These are phyloP conservation scores for Scedosporium apiospermum DNA, from an alignment of 2,329 filamentous ascomycete genomes.

Conservation along the genomic window DNA sequence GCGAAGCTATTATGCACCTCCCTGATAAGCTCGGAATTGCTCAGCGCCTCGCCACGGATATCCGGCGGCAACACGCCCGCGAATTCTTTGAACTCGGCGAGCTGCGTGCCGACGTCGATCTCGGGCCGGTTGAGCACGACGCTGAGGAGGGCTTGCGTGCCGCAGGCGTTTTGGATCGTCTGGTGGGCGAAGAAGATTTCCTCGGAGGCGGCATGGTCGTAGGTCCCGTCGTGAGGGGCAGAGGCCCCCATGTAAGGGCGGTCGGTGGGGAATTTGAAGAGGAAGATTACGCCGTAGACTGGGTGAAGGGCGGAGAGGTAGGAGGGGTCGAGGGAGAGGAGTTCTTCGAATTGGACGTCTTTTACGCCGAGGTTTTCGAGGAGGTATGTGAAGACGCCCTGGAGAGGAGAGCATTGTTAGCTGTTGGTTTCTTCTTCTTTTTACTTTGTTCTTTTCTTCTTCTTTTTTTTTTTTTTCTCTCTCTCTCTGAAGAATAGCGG, in stretches of 20 bases:
- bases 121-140: conserved; percentile 76
- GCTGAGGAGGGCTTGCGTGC: conserved; percentile 87
- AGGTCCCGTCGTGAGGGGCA: conserved; percentile 69
- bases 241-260: conserved; percentile 48
- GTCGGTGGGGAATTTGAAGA: conserved; percentile 90
- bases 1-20: conserved; percentile 87
- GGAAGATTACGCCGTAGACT: conserved; percentile 93
- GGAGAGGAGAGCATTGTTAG: conserved; percentile 9
- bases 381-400: conserved; percentile 95
- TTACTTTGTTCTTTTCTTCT: too few species aligned
- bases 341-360: conserved; percentile 93
- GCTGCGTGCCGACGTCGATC: conserved; percentile 61
- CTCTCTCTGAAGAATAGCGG: conserved; percentile 7
- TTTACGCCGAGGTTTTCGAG: conserved; percentile 86
- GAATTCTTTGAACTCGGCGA: conserved; percentile 79
- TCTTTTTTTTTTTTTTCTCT: too few species aligned
- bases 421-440: background rate
- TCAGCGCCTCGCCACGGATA: conserved; percentile 50
- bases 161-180: conserved; percentile 97
- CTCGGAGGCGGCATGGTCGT: conserved; percentile 66
- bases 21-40: conserved; percentile 59
- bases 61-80: conserved; percentile 74
- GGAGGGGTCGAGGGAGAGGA: conserved; percentile 77
- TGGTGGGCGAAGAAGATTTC: conserved; percentile 89
- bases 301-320: conserved; percentile 62